A percentile compares a stretch with the other conserved stretches of the same genome.
phyloP scores from a whole-genome alignment of 2,329 filamentous ascomycete genomes.

The Fusarium tanahbumbuense region DNA sequence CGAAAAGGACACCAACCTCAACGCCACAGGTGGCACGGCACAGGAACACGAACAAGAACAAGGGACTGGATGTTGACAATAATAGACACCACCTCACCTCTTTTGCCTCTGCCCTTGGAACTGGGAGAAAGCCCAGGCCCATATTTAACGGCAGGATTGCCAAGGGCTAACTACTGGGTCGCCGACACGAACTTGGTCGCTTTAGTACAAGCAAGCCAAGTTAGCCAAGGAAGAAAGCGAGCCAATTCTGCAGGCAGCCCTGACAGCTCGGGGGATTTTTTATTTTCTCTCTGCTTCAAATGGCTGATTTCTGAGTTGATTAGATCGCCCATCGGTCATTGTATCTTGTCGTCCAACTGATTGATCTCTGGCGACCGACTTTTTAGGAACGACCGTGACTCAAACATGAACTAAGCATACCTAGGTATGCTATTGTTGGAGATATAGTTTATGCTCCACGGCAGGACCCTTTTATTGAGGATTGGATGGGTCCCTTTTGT shows the following conservation, averaged over 20 bases:
- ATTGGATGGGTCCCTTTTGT: conserved; percentile 11
- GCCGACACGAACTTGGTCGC: conserved; percentile 37
- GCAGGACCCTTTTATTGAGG: conserved; percentile 9
- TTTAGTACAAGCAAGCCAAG: conserved; percentile 24
- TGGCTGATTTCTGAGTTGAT: conserved; percentile 25
- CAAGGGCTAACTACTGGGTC: conserved; percentile 29
- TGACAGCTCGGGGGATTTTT: conserved; percentile 3
- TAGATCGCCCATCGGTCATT: not conserved
- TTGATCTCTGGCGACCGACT: not conserved
- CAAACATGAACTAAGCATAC: not conserved
- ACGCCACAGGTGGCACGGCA: conserved; percentile 22
- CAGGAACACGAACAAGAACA: conserved; percentile 1
- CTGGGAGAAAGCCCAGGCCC: conserved; percentile 12
- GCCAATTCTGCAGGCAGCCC: conserved; percentile 25
- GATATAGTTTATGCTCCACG: conserved; percentile 15
- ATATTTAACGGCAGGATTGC: conserved; percentile 32
- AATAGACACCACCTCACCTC: conserved; percentile 22
- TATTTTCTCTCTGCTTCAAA: not conserved
- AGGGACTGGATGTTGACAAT: conserved; percentile 35
- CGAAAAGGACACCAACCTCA: not conserved
- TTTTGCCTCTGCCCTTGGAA: not conserved
- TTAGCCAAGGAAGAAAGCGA: conserved; percentile 17
- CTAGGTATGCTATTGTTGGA: conserved; percentile 8
- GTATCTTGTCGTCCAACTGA: not conserved
- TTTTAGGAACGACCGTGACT: not conserved